A percentile compares a stretch with the other conserved stretches of the same genome.
Conservation (phyloP, 2,329 filamentous ascomycete species). For the Eurotiales sp. region DNA sequence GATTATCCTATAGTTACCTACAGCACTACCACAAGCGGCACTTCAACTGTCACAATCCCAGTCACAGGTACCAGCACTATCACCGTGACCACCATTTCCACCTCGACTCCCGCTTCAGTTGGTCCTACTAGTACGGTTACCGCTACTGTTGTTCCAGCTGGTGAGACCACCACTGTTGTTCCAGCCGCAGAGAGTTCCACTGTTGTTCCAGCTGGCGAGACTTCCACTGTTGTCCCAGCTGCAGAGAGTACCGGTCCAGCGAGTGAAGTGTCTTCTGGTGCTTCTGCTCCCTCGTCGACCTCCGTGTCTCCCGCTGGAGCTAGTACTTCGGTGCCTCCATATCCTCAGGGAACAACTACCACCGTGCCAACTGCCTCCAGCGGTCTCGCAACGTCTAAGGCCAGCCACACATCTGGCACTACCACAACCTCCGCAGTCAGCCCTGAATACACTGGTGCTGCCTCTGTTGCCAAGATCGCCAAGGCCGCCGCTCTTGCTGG, state of each 20-base stretch:
- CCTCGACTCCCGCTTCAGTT: constrained; percentile 7
- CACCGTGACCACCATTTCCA: constrained; percentile 11
- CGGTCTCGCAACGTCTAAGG: constrained; percentile 3
- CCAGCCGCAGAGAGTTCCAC: too few relatives aligned
- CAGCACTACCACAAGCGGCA: constrained; percentile 11
- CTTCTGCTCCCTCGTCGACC: background rate
- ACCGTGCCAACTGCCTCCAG: background rate
- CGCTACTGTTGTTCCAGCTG: constrained; percentile 1
- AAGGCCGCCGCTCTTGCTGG: constrained; percentile 1
- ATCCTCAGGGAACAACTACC: background rate
- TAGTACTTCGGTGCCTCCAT: background rate
- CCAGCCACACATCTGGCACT: too few relatives aligned
- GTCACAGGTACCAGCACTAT: constrained; percentile 16
- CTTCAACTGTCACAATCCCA: constrained; percentile 10
- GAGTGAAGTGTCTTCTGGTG: background rate
- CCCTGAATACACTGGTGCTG: constrained; percentile 10
- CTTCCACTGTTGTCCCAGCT: constrained; percentile 2
- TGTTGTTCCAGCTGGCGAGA: background rate
- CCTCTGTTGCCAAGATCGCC: constrained; percentile 7
- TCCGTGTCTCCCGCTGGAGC: background rate
- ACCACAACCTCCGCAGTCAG: constrained; percentile 2
- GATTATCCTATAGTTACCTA: constrained; percentile 7
- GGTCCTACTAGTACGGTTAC: background rate
- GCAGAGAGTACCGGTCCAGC: background rate
- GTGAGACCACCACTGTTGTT: background rate